A percentile compares a stretch with the other conserved stretches of the same genome.
Conservation (phyloP, 2,329 filamentous ascomycete species). For the Microdochium paspali region DNA sequence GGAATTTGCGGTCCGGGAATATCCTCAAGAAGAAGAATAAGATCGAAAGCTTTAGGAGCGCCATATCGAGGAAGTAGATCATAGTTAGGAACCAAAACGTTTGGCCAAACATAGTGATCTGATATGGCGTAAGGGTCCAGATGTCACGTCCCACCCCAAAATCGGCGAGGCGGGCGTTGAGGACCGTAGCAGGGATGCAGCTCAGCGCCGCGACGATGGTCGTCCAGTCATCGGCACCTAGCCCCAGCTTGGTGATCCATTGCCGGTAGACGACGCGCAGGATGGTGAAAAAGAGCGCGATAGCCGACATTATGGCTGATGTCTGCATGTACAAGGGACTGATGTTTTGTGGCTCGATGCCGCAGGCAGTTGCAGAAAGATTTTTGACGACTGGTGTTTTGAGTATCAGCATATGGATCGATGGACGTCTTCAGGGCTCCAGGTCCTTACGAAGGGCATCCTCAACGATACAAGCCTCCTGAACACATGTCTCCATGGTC, state of each 20-base stretch:
- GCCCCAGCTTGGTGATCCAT: conserved; percentile 19
- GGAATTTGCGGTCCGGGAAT: conserved; percentile 21
- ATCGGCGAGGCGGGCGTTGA: conserved; percentile 8
- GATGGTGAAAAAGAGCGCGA: conserved; percentile 28
- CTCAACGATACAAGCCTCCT: conserved; percentile 16
- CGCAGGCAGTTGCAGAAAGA: conserved; percentile 15
- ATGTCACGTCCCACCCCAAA: conserved; percentile 22
- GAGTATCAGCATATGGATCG: background rate
- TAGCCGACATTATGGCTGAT: conserved; percentile 19
- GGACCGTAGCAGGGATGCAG: conserved; percentile 18
- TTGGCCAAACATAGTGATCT: conserved; percentile 14
- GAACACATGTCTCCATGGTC: conserved; percentile 16
- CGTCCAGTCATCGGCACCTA: conserved; percentile 25
- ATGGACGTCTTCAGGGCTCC: background rate
- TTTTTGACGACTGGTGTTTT: conserved; percentile 6
- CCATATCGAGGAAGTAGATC: conserved; percentile 27
- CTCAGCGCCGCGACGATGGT: conserved; percentile 16
- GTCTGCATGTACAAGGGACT: conserved; percentile 22
- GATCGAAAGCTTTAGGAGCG: conserved; percentile 28
- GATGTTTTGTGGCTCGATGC: conserved; percentile 18
- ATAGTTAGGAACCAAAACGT: conserved; percentile 24
- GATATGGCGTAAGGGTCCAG: conserved; percentile 17
- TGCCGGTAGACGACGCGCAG: conserved; percentile 29
- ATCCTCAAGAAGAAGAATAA: conserved; percentile 32
- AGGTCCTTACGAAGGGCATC: conserved; percentile 19